phyloP scores from a whole-genome alignment of 805 yeast species.

The Starmera caribaea region DNA sequence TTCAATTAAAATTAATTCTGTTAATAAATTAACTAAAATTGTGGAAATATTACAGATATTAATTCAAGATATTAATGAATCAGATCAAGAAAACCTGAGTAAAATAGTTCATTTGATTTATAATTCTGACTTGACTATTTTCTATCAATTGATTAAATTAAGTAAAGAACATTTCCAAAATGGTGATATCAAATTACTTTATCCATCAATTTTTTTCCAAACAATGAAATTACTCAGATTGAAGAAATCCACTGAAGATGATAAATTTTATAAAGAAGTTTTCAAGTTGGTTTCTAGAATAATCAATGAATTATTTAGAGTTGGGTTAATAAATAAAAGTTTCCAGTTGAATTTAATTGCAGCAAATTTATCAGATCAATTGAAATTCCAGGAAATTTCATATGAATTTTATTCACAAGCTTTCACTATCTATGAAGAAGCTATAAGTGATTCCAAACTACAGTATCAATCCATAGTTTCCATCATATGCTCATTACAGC shows the following conservation, averaged over 20 bases:
- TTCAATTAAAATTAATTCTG: constrained; percentile 26
- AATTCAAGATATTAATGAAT: constrained; percentile 27
- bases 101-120: constrained; percentile 59
- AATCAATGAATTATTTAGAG: constrained; percentile 51
- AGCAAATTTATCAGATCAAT: constrained; percentile 75
- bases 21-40: constrained; percentile 45
- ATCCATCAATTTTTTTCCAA: constrained; percentile 63
- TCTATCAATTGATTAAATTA: constrained; percentile 34
- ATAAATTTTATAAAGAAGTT: constrained; percentile 21
- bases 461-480: constrained; percentile 44
- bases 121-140: constrained; percentile 33
- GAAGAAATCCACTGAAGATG: constrained; percentile 13
- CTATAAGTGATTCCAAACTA: constrained; percentile 40
- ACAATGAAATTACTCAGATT: constrained; percentile 52
- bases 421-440: constrained; percentile 72
- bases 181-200: constrained; percentile 58
- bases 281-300: constrained; percentile 68
- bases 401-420: constrained; percentile 88
- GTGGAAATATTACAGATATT: constrained; percentile 50
- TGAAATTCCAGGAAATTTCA: constrained; percentile 57
- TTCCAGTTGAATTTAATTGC: constrained; percentile 46
- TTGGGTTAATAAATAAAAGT: constrained; percentile 26
- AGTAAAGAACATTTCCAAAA: constrained; percentile 40
- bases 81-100: constrained; percentile 53
- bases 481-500: constrained; percentile 41